Percentiles rank a stretch among this genome's conserved stretches.
Evolutionary conservation across 495 filamentous ascomycete species (phyloP).

Genomic region (Pseudotulostoma volvatum): DNA sequence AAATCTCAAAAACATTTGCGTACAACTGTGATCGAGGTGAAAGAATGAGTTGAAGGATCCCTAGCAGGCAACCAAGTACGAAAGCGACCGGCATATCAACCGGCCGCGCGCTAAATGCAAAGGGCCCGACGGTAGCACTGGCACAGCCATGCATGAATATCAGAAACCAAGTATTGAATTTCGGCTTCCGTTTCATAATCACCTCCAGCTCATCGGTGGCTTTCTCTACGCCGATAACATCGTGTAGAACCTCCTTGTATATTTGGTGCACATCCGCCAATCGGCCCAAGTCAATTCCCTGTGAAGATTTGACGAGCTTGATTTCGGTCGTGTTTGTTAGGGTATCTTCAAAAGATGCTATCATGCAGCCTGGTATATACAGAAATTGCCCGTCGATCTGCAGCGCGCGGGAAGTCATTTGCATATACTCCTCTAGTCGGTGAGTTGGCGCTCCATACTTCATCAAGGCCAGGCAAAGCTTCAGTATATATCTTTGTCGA

Average conservation of each 20-base stretch:
- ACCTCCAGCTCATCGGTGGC: slow-evolving; percentile 54
- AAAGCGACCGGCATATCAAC: slow-evolving; percentile 85
- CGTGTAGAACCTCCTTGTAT: slow-evolving; percentile 89
- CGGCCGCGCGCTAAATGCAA: slow-evolving; percentile 73
- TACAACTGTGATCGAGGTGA: slow-evolving; percentile 62
- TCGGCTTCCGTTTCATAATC: slow-evolving; percentile 43
- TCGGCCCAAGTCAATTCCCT: slow-evolving; percentile 73
- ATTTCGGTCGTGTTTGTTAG: slow-evolving; percentile 86
- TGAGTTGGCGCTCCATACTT: slow-evolving; percentile 66
- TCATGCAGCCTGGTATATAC: slow-evolving; percentile 90
- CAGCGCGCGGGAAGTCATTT: slow-evolving; percentile 73
- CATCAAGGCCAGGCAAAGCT: slow-evolving; percentile 79
- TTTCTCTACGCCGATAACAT: slow-evolving; percentile 70
- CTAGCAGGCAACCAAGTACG: slow-evolving; percentile 67
- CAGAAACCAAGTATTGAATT: slow-evolving; percentile 53
- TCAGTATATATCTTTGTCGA: slow-evolving; percentile 70
- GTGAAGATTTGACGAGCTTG: slow-evolving; percentile 59
- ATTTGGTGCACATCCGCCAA: slow-evolving; percentile 73
- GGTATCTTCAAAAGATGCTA: slow-evolving; percentile 83
- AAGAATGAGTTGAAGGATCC: slow-evolving; percentile 63
- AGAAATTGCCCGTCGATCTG: slow-evolving; percentile 85
- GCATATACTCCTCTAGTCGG: slow-evolving; percentile 72
- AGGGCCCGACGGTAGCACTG: slow-evolving; percentile 64
- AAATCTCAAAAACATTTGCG: slow-evolving; percentile 82
- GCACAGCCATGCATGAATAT: slow-evolving; percentile 75